Conservation (phyloP, 2,329 filamentous ascomycete species). For the Metarhizium humberi region DNA sequence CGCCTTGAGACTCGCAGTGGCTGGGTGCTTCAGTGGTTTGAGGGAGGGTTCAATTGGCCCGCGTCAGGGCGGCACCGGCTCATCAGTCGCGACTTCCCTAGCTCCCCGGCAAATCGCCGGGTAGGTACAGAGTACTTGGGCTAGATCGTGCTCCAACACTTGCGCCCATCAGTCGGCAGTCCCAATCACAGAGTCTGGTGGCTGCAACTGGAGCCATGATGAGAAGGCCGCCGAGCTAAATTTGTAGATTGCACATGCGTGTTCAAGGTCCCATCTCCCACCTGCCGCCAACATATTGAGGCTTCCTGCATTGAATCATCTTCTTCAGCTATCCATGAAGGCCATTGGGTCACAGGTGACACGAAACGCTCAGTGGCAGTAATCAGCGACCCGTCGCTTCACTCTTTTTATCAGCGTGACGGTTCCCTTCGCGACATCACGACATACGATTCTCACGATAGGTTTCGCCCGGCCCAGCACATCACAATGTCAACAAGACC, state of each 20-base stretch:
- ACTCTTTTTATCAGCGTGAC: not conserved
- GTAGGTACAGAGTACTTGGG: not conserved
- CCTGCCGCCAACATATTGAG: not conserved
- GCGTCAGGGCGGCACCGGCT: too few species aligned
- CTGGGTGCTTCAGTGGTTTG: too few species aligned
- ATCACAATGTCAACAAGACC: slow-evolving; percentile 59
- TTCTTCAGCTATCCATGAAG: not conserved
- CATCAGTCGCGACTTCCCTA: too few species aligned
- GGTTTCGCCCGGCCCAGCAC: not conserved
- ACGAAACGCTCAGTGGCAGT: not conserved
- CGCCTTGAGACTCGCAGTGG: too few species aligned
- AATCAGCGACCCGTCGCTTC: not conserved
- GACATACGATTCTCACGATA: not conserved
- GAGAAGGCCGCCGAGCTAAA: not conserved
- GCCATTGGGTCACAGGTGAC: not conserved
- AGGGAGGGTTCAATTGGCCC: too few species aligned
- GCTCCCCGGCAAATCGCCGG: slow-evolving; percentile 11
- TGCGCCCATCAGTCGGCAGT: not conserved
- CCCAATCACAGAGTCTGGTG: not conserved
- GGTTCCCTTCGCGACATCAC: not conserved
- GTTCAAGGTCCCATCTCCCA: not conserved
- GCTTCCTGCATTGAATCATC: not conserved
- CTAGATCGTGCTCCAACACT: not conserved
- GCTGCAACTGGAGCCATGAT: not conserved
- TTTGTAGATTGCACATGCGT: not conserved